These are phyloP conservation scores for Pinguiococcus pyrenoidosus DNA, from an alignment of 108 stramenopile species.

Conservation along the genomic window DNA sequence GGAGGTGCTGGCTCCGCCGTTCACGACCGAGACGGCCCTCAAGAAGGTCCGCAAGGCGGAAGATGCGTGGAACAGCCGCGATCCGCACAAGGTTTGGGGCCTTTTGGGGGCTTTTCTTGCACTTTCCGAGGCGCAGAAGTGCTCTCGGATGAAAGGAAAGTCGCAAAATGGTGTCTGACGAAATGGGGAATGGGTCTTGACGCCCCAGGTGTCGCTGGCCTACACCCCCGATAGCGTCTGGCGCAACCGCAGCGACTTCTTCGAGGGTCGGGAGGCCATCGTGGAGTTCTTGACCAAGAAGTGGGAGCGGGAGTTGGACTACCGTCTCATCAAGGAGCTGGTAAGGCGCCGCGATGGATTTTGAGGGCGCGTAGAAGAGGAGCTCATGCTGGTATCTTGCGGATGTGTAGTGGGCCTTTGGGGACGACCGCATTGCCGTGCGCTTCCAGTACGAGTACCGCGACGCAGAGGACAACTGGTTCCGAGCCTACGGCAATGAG, in stretches of 20 bases:
- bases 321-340: conserved; percentile 52
- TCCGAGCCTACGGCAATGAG: conserved; percentile 52
- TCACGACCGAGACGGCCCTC: conserved; percentile 44
- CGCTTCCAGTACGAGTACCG: conserved; percentile 52
- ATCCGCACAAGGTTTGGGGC: conserved; percentile 36
- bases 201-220: conserved; percentile 5
- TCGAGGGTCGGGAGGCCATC: conserved; percentile 33
- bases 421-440: conserved; percentile 49
- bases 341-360: no score
- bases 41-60: conserved; percentile 47
- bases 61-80: conserved; percentile 51
- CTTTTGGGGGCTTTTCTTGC: neutral
- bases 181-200: no score
- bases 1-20: conserved; percentile 47
- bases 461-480: conserved; percentile 37
- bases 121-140: no score
- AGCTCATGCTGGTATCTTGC: no score
- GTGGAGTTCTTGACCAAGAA: conserved; percentile 33
- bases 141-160: no score
- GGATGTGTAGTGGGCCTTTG: conserved; percentile 41
- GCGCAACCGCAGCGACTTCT: conserved; percentile 40
- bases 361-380: no score
- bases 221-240: conserved; percentile 45
- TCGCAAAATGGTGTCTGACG: no score
- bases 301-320: conserved; percentile 44